These are phyloP conservation scores for Zygoascus meyerae DNA, from an alignment of 1,139 yeast species.

Conservation along the genomic window DNA sequence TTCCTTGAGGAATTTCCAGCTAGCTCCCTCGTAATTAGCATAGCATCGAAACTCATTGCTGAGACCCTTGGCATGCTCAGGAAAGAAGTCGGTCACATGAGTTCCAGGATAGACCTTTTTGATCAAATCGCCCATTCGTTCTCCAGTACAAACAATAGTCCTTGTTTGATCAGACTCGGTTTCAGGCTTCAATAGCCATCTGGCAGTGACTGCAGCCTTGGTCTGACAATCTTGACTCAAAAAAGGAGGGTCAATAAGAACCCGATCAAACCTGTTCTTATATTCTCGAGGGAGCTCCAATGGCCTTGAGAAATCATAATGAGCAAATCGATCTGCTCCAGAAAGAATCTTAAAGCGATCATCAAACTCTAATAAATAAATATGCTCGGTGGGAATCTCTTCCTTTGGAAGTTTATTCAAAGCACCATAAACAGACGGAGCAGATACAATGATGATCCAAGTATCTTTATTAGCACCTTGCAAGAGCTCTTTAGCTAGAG, in stretches of 20 bases:
- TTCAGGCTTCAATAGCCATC: conserved; percentile 43
- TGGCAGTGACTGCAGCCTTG: conserved; percentile 64
- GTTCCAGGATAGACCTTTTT: conserved; percentile 59
- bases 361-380: conserved; percentile 74
- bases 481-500: conserved; percentile 60
- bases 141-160: conserved; percentile 77
- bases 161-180: conserved; percentile 36
- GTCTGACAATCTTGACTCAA: conserved; percentile 74
- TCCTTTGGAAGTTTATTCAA: conserved; percentile 41
- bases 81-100: conserved; percentile 57
- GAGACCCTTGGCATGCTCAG: conserved; percentile 78
- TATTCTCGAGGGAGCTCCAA: conserved; percentile 53
- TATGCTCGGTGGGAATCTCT: conserved; percentile 39
- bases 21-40: conserved; percentile 59
- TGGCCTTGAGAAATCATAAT: conserved; percentile 73
- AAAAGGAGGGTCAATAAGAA: conserved; percentile 88
- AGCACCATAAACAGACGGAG: conserved; percentile 90
- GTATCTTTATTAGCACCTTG: conserved; percentile 68
- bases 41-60: conserved; percentile 86
- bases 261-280: conserved; percentile 58
- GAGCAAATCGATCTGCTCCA: conserved; percentile 53
- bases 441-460: conserved; percentile 70
- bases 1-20: conserved; percentile 39
- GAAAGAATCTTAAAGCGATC: conserved; percentile 68
- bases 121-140: conserved; percentile 67